Base-by-base conservation (phyloP, 345 rosid genomes). In the Camelina sativa region DNA sequence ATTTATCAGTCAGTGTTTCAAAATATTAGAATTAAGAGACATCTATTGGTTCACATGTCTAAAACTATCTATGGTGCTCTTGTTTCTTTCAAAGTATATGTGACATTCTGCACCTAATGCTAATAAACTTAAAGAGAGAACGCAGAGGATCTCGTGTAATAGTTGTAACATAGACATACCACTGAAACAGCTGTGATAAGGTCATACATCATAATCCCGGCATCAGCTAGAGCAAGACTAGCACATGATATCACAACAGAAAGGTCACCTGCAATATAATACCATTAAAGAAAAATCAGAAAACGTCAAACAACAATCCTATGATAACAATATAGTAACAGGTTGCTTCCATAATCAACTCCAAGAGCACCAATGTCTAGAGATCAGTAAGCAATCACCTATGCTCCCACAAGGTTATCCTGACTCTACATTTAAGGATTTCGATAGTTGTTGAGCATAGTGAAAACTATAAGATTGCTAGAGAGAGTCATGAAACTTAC, bases 191-290 rank as follows among this genome's bases (percentile, higher is more conserved):
- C 89, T 57, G 96, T 84, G 70, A 95, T 88, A 22, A 92, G 96
- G 80, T 95, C 99, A 85, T 87, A 86, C 90, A 95, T 88, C 98
- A 89, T 87, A 72, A 92, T 92, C 61, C 99, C 96, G 1, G 97
- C 96, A 85, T 92, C 98, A 22, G 98, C 99, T 71, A 92, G 75
- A 81, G 98, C 98, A 76, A 95, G 96, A 85, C 98, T 89, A 66
- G 98, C 97, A 79, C 99, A 95, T 40, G 97, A 90, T 79, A 89
- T 82, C 40, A 90, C 84, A 54, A 88, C 94, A 38, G 98, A 89
- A 66, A 95, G 89, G 85, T 95, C 99, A 82, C 99, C 97, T 95
- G 78, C 62, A 82, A 66, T 34, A 67, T 35, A 32, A 66, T 10
- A 72, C 52, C 73, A 46, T 62, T n/a, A 6, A 4, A 28, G 1